These are phyloP conservation scores for Nothomitra cinnamomea DNA, from an alignment of 2,329 filamentous ascomycete genomes.

Conservation along the genomic window DNA sequence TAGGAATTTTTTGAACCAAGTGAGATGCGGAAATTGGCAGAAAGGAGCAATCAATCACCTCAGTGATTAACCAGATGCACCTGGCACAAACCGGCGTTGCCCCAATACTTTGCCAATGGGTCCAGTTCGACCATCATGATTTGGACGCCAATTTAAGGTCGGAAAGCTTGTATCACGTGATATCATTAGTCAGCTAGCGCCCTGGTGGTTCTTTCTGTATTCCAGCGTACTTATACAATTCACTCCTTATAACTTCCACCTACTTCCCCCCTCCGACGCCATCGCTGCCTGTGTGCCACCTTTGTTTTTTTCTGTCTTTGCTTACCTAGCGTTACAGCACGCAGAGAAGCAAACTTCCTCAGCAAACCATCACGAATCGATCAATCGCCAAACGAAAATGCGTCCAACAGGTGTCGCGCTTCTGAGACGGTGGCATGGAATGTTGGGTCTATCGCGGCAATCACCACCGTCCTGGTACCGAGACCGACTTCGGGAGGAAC, in stretches of 20 bases:
- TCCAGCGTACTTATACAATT: background rate
- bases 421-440: conserved; percentile 8
- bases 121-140: no score
- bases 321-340: background rate
- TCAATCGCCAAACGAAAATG: conserved; percentile 4
- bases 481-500: conserved; percentile 24
- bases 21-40: no score
- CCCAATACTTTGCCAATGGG: no score
- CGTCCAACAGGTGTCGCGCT: conserved; percentile 6
- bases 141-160: no score
- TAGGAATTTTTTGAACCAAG: no score
- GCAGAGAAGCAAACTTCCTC: background rate
- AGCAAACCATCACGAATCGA: background rate
- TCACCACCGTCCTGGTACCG: conserved; percentile 23
- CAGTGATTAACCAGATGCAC: no score
- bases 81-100: no score
- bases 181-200: background rate
- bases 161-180: background rate
- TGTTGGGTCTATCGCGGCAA: conserved; percentile 20
- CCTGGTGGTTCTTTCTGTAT: background rate
- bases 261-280: background rate
- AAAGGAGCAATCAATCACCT: no score
- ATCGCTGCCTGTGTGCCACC: background rate
- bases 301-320: background rate
- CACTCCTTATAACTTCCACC: background rate